Base-by-base conservation (phyloP, 352 stramenopile species). In the Pythium folliculosum region DNA sequence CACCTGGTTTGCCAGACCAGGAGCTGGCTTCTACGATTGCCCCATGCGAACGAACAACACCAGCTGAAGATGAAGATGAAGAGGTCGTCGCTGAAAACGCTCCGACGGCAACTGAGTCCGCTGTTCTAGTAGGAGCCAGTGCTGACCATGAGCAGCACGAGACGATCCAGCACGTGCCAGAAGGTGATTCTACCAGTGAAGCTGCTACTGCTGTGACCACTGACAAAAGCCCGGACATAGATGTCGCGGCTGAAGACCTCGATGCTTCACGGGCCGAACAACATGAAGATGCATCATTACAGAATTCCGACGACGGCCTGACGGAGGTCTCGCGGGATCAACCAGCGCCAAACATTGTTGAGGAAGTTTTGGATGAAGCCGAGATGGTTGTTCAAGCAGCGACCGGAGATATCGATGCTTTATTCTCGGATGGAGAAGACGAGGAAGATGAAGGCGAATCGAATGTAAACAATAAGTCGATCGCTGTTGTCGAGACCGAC, bases 381-480 rank as follows among this genome's bases (percentile, higher is more conserved):
- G 53, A 50, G 2, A 10, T 50, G n/a, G 22, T 57, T 23, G 43
- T 54, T 44, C 22, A 35, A 6, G 38, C 13, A 3, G 21, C 21
- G 9, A 40, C 25, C 12, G 55, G 44, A 21, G 43, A 54, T 17
- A 54, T 54, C n/a, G 56, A 63, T 32, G 49, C 53, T 12, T 60
- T 60, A 13, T 50, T 60, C 21, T 50, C 35, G 16, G 53, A 60
- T 9, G 14, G 38, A 0, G 32, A 51, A 17, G 23, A 51, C 19
- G 25, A 21, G 13, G 49, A 66, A 7, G 58, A 55, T 14, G 44
- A 35, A 44, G 38, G 12, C 17, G 52, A 50, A 19, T 50, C 5
- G 44, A 50, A 25, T 25, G n/a, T 27, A 7, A 19, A 25, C 5
- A 19, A 50, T 14, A 2, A 10, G 44, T 27, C 44, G 13, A 48